phyloP scores from a whole-genome alignment of 257 asterid species.

The Ilex asprella region DNA sequence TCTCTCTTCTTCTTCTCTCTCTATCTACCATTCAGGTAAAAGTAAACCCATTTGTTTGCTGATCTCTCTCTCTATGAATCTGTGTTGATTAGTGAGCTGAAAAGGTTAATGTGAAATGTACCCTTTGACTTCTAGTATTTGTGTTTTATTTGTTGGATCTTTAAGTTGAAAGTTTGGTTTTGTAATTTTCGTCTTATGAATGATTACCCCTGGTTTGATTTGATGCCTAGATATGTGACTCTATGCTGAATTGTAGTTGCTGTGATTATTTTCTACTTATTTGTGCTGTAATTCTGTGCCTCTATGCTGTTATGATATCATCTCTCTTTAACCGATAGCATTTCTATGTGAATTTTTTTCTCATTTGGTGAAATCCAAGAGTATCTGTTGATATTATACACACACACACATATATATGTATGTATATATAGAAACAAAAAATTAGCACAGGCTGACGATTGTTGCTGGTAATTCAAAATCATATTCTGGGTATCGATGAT shows the following conservation, averaged over 20 bases:
- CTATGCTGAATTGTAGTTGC: not conserved
- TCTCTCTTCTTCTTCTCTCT: not conserved
- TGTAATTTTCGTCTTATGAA: not conserved
- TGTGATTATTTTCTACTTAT: not conserved
- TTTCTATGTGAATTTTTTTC: not conserved
- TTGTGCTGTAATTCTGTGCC: not conserved
- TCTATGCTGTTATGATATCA: not conserved
- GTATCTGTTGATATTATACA: not conserved
- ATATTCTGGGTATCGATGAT: conserved; percentile 13
- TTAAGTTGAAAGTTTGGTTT: not conserved
- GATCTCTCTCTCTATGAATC: not conserved
- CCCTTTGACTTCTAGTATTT: not conserved
- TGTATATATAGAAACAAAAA: conserved; percentile 2
- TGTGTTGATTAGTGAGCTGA: not conserved
- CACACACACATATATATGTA: conserved; percentile 1
- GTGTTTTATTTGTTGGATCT: not conserved
- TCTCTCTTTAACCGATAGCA: not conserved
- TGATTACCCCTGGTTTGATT: not conserved
- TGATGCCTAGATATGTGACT: not conserved
- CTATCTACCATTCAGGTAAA: not conserved
- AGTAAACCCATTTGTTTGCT: not conserved
- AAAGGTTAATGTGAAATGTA: not conserved
- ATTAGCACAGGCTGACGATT: conserved; percentile 15
- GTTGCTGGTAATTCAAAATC: conserved; percentile 10
- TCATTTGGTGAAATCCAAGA: not conserved